Evolutionary conservation across 768 basidiomycete genomes (phyloP).

Genomic region (Leccinum obscurum): DNA sequence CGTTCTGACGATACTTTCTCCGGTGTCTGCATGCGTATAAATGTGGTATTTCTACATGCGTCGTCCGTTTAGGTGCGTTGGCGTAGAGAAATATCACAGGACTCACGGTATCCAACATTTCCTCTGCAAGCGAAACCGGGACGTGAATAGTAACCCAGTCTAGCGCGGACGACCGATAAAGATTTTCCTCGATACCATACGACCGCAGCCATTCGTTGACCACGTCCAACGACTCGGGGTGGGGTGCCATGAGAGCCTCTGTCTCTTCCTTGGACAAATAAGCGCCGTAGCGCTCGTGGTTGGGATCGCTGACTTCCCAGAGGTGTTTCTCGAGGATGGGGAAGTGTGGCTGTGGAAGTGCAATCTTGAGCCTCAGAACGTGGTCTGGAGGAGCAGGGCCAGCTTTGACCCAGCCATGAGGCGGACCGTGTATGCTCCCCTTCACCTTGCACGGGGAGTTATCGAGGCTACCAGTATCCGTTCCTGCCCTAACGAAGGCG

Average conservation of each 20-base stretch:
- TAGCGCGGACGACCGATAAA: constrained; percentile 58
- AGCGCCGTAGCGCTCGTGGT: constrained; percentile 52
- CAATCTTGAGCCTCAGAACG: constrained; percentile 55
- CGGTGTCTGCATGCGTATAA: constrained; percentile 55
- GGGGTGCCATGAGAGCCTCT: constrained; percentile 60
- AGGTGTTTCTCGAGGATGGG: constrained; percentile 49
- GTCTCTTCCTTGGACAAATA: constrained; percentile 67
- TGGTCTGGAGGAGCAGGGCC: constrained; percentile 46
- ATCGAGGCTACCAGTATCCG: not conserved
- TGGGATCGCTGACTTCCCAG: constrained; percentile 58
- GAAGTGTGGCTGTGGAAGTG: constrained; percentile 54
- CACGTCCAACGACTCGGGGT: constrained; percentile 47
- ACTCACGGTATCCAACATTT: constrained; percentile 69
- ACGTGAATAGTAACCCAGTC: constrained; percentile 69
- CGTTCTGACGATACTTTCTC: constrained; percentile 60
- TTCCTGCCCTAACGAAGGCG: constrained; percentile 13
- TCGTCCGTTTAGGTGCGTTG: not conserved
- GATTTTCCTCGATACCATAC: constrained; percentile 50
- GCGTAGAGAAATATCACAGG: not conserved
- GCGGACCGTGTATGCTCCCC: constrained; percentile 43
- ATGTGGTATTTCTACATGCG: constrained; percentile 55
- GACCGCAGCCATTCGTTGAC: constrained; percentile 64
- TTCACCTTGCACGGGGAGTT: constrained; percentile 40
- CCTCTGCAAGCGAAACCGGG: constrained; percentile 59
- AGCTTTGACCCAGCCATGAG: constrained; percentile 49